phyloP scores from a whole-genome alignment of 208 protist genomes.

The Crithidia mellificae region DNA sequence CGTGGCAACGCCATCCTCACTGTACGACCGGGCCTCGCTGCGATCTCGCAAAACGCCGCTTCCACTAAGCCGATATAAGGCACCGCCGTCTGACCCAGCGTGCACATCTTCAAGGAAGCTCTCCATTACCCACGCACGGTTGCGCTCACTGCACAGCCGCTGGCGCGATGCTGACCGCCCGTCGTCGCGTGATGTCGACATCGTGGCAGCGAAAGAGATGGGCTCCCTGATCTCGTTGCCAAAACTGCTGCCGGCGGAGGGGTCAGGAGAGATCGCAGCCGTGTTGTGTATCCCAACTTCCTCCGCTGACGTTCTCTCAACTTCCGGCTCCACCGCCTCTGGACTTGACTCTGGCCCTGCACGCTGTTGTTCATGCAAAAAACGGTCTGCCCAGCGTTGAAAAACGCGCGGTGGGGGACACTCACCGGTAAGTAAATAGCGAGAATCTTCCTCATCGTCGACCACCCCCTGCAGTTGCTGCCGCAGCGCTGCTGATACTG shows the following conservation, averaged over 20 bases:
- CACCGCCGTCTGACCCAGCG: neutral
- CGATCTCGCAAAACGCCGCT: neutral
- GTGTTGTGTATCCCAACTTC: neutral
- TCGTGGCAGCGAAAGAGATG: neutral
- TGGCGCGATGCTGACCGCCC: slow-evolving; percentile 7
- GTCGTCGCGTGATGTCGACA: neutral
- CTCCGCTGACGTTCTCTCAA: neutral
- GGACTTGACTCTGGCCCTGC: neutral
- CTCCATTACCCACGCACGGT: slow-evolving; percentile 8
- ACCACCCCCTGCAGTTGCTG: slow-evolving; percentile 1
- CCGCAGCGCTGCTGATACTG: too few relatives aligned
- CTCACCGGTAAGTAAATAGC: slow-evolving; percentile 30
- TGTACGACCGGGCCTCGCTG: neutral
- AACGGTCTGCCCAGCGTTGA: slow-evolving; percentile 28
- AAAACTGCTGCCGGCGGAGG: too few relatives aligned
- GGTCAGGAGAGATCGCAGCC: neutral
- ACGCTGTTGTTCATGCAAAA: neutral
- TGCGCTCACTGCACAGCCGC: slow-evolving; percentile 17
- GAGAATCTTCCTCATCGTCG: slow-evolving; percentile 30
- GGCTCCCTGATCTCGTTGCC: neutral
- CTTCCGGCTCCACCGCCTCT: neutral
- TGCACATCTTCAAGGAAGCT: slow-evolving; percentile 8
- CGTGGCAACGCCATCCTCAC: too few relatives aligned
- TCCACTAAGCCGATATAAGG: neutral
- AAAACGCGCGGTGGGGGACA: slow-evolving; percentile 33